Conservation (phyloP, 371 early-diverging fungal species). For the Funneliformis caledonium region DNA sequence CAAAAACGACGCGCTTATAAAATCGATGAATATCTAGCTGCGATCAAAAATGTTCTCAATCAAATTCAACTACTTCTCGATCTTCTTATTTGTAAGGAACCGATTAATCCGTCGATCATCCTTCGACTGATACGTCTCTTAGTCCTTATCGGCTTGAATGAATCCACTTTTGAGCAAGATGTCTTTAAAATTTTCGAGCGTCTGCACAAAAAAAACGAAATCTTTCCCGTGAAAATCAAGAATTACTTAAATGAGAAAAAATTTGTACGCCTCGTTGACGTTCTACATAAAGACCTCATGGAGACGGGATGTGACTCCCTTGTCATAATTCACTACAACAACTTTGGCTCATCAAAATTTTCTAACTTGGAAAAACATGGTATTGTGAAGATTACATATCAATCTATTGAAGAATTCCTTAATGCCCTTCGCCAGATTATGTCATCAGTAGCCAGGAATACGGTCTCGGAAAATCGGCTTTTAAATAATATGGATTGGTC, state of each 20-base stretch:
- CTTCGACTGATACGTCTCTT: conserved; percentile 31
- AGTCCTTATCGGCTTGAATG: conserved; percentile 27
- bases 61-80: conserved; percentile 9
- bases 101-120: not conserved
- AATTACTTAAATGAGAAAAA: not conserved
- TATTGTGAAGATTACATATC: conserved; percentile 9
- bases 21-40: not conserved
- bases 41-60: not conserved
- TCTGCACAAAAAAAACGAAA: not conserved
- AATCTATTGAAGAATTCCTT: conserved; percentile 16
- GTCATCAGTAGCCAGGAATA: not conserved
- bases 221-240: not conserved
- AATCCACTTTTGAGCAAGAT: not conserved
- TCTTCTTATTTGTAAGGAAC: not conserved
- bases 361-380: not conserved
- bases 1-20: not conserved
- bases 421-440: conserved; percentile 1
- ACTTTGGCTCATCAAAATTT: not conserved
- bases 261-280: not conserved
- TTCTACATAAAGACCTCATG: not conserved
- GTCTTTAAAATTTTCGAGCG: not conserved
- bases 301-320: conserved; percentile 11
- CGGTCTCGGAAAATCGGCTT: not conserved
- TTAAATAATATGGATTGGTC: not conserved
- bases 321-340: not conserved